Conservation (phyloP, 2,329 filamentous ascomycete genomes). For the Cercospora sojina region DNA sequence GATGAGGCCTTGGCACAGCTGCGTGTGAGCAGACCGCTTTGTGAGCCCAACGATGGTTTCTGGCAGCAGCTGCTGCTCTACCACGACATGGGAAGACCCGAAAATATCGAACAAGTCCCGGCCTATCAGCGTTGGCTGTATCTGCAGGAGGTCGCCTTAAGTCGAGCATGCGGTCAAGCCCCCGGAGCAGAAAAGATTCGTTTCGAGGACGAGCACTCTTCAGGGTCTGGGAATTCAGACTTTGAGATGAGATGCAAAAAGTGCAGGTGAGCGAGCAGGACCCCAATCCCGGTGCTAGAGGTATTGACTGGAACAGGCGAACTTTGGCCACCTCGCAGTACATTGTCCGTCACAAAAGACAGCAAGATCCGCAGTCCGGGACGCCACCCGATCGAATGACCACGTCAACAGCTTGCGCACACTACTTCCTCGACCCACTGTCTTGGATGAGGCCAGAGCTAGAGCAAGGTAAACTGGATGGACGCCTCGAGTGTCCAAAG, state of each 20-base stretch:
- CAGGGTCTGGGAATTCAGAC: conserved; percentile 39
- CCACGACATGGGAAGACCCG: conserved; percentile 80
- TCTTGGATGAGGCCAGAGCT: conserved; percentile 91
- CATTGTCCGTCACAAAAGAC: conserved; percentile 60
- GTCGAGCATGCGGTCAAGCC: conserved; percentile 71
- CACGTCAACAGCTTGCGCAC: conserved; percentile 61
- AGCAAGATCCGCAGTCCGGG: conserved; percentile 15
- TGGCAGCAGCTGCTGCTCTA: conserved; percentile 85
- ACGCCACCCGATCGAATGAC: conserved; percentile 20
- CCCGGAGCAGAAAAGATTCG: conserved; percentile 73
- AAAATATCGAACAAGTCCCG: conserved; percentile 65
- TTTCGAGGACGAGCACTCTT: conserved; percentile 69
- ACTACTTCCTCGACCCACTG: conserved; percentile 87
- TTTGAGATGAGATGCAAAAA: conserved; percentile 82
- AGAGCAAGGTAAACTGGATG: conserved; percentile 78
- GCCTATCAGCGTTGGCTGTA: conserved; percentile 79
- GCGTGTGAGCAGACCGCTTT: conserved; percentile 68
- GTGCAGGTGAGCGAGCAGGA: conserved; percentile 63
- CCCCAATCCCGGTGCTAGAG: neutral
- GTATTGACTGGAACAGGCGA: conserved; percentile 45
- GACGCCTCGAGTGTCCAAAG: conserved; percentile 80
- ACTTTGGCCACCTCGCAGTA: conserved; percentile 65
- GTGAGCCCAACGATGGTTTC: conserved; percentile 89
- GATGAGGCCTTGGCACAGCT: conserved; percentile 69
- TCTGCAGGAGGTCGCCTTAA: conserved; percentile 63